Base-by-base conservation (phyloP, 2,329 filamentous ascomycete genomes). In the Cladorrhinum sp. region DNA sequence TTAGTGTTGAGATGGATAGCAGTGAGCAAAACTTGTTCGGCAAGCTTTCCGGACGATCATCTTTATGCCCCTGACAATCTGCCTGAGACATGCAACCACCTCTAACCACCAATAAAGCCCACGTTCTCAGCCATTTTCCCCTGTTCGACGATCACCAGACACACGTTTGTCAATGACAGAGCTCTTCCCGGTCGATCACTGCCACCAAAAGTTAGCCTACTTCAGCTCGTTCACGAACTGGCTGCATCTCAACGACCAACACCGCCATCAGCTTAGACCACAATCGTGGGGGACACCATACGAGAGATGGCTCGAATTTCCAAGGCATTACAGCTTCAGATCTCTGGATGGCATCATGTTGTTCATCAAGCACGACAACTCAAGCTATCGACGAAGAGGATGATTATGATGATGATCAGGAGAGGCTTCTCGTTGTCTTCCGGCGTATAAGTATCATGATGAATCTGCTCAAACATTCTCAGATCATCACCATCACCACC, bases 321-420 rank as follows among this genome's bases (percentile, higher is more conserved):
- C 13, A 29, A 2, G 18, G 7, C 20, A 27, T 32, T 23, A 32
- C 23, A 8, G 38, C 38, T 24, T 49, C 24, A 49, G n/a, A 49
- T 45, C 22, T 48, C 36, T 20, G 10, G 32, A 63, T 63, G 62
- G 62, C 41, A 63, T 61, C 62, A 63, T 63, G 36, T 10, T 27
- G 41, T 57, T 54, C 27, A 41, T 52, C 29, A 53, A 63, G 55
- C 62, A 61, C 62, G 62, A 59, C 58, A 63, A 20, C 25, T 10
- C 13, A 36, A 25, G n/a, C 55, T 23, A 53, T 36, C 22, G 20
- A 50, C 22, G 38, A 49, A 12, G 24, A 32, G 36, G 36, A 41
- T 52, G 45, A 29, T 32, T 45, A 53, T 50, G 27, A 38, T 36
- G 22, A 49, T 24, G 32, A 36, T 36, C 32, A 23, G 18, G 45